Base-by-base conservation (phyloP, 345 rosid species). In the Cardamine resedifolia region DNA sequence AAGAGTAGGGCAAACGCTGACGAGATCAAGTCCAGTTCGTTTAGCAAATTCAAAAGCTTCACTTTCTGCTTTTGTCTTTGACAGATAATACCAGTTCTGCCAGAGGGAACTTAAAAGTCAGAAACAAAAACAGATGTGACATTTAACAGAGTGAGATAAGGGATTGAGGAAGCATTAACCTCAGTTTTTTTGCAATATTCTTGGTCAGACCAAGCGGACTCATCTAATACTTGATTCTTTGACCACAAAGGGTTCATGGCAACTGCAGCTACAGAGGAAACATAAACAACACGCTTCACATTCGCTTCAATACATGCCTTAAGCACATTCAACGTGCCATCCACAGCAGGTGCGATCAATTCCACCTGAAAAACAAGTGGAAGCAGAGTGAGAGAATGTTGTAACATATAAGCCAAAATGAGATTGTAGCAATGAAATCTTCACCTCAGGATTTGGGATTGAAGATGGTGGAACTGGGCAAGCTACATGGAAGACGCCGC, bases 51-150 rank as follows among this genome's bases (percentile, higher is more conserved):
- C 88, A 18, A 85, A 64, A 71, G 95, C 96, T 79, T 84, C 82
- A 52, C 76, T 82, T 66, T 92, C 98, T 14, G 96, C 96, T 81
- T 68, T 79, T 52, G 94, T 85, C 75, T 92, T 92, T 3, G 96
- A 77, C 61, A 83, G 67, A 74, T 79, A 80, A 75, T 92, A 90
- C 96, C 94, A 86, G 19, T 85, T 84, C 96, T 92, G 81, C 69
- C 10, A 58, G 39, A 80, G 38, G 20, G 43, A 7, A 38, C 38
- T 28, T 23, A 4, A 27, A 34, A 10, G 23, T 63, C 38, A 55
- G 71, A 3, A 62, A 12, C 16, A 21, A 12, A 45, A 23, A 19
- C n/a, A 41, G 1, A 8, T 16, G 14, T 30, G 39, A 31, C 3
- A 14, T 21, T 0, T 8, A 23, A 58, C 33, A 58, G 58, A 66